Evolutionary conservation across 805 yeast species (phyloP).

Genomic region (Starmerella asiatica): DNA sequence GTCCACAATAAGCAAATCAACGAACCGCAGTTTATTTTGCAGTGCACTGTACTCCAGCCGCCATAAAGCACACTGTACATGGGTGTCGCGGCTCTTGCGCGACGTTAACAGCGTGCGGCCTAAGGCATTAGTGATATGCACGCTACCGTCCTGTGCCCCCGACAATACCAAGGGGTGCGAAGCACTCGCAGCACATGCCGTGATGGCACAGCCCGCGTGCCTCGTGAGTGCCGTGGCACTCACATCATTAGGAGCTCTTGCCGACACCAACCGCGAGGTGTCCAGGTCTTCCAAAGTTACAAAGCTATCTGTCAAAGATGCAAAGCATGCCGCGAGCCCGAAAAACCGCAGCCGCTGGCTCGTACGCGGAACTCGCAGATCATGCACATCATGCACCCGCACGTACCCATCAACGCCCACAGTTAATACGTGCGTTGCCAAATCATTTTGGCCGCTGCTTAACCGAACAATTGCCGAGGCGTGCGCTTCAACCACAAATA

Average conservation of each 20-base stretch:
- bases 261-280: slow-evolving; percentile 28
- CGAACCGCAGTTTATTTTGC: slow-evolving; percentile 32
- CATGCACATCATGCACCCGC: slow-evolving; percentile 27
- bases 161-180: slow-evolving; percentile 36
- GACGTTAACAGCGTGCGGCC: slow-evolving; percentile 23
- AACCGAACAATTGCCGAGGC: slow-evolving; percentile 30
- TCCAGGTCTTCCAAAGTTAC: slow-evolving; percentile 33
- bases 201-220: slow-evolving; percentile 32
- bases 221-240: slow-evolving; percentile 28
- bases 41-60: slow-evolving; percentile 30
- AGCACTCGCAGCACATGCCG: slow-evolving; percentile 30
- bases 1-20: slow-evolving; percentile 30
- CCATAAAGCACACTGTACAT: slow-evolving; percentile 23
- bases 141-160: slow-evolving; percentile 40
- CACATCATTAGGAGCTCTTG: slow-evolving; percentile 26
- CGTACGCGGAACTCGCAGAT: slow-evolving; percentile 15
- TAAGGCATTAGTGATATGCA: slow-evolving; percentile 32
- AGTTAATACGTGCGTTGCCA: slow-evolving; percentile 28
- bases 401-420: slow-evolving; percentile 34
- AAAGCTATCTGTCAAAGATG: slow-evolving; percentile 25
- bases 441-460: slow-evolving; percentile 28
- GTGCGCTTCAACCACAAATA: slow-evolving; percentile 29
- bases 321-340: slow-evolving; percentile 17
- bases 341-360: slow-evolving; percentile 7
- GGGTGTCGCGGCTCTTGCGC: slow-evolving; percentile 18